Evolutionary conservation across 2,329 filamentous ascomycete genomes (phyloP).

Genomic region (Dryadomyces quercus-mongolicae): DNA sequence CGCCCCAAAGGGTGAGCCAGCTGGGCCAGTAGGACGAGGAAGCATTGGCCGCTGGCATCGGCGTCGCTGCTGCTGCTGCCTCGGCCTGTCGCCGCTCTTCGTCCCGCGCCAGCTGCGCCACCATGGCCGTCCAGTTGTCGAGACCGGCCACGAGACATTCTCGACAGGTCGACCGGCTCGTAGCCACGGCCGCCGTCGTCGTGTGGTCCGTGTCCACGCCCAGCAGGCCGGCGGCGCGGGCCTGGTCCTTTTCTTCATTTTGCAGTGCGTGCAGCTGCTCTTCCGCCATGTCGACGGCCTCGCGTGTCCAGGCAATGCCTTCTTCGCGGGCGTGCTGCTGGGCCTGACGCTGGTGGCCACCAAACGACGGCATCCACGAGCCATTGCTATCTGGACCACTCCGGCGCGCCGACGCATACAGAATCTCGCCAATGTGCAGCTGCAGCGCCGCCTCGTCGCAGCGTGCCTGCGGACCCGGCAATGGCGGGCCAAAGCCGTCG

Average conservation of each 20-base stretch:
- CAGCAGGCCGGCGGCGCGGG: background rate
- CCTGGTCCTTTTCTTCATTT: background rate
- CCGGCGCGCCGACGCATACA: conserved; percentile 51
- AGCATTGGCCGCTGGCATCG: background rate
- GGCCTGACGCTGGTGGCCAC: conserved; percentile 17
- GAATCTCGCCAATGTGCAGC: conserved; percentile 86
- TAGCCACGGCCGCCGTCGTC: background rate
- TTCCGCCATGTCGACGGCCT: conserved; percentile 73
- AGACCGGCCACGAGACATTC: conserved; percentile 69
- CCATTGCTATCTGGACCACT: conserved; percentile 36
- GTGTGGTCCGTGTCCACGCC: background rate
- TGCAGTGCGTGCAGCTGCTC: conserved; percentile 41
- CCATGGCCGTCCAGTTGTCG: conserved; percentile 75
- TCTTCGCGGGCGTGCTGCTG: conserved; percentile 10
- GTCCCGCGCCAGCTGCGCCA: conserved; percentile 47
- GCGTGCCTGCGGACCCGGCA: conserved; percentile 49
- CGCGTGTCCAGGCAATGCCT: conserved; percentile 74
- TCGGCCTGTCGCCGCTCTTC: conserved; percentile 25
- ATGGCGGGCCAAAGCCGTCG: conserved; percentile 56
- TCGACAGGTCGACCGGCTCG: conserved; percentile 43
- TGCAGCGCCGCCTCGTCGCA: conserved; percentile 82
- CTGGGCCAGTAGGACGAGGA: conserved; percentile 16
- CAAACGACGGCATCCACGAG: conserved; percentile 43
- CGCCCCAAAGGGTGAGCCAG: conserved; percentile 30
- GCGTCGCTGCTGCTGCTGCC: background rate